Evolutionary conservation across 2,329 filamentous ascomycete species (phyloP), one percentile per base, ranked within the genome.

Genomic region (Pseudogymnoascus sp.): DNA sequence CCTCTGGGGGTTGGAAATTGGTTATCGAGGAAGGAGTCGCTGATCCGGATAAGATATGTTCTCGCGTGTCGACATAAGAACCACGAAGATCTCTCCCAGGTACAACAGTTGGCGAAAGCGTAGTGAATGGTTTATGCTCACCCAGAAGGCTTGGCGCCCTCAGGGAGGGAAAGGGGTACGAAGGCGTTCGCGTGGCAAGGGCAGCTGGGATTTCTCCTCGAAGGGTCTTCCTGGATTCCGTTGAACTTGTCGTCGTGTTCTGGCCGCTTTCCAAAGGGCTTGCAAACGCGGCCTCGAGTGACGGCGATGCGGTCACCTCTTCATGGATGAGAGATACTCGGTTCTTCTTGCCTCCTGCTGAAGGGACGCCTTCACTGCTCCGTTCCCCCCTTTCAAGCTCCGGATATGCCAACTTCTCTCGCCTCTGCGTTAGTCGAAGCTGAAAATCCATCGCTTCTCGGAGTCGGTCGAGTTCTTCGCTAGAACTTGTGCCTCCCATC

Each of bases 111-210:
- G 86, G 86, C 8, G 86, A 87, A 59, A 87, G 76, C 35, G 78
- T 80, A 11, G 85, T 86, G 66, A 89, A 87, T 2, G 85, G 83
- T 68, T 82, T 83, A n/a, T n/a, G n/a, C n/a, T 68, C 65, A 85
- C 77, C 71, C 74, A 79, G 71, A 72, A 76, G 80, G 73, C 71
- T 81, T 72, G 77, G 79, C 68, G 76, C 82, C 70, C 73, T 81
- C 86, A 85, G 91, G 73, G 82, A 78, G 24, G 93, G 93, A 70
- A 96, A 96, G 0, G 93, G 92, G 74, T 93, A 96, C 0, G 90
- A 93, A 0, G 90, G 89, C 0, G 90, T 93, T 35, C 83, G 79
- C 24, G 87, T 79, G 4, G 80, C 4, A 79, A 78, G n/a, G 79
- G 76, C 40, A n/a, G 78, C 80, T 5, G 87, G 84, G 8, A 87